Evolutionary conservation across 176 grass and related monocot genomes (phyloP), one percentile per base, ranked within the genome.

Genomic region (Pontederia paniculata): DNA sequence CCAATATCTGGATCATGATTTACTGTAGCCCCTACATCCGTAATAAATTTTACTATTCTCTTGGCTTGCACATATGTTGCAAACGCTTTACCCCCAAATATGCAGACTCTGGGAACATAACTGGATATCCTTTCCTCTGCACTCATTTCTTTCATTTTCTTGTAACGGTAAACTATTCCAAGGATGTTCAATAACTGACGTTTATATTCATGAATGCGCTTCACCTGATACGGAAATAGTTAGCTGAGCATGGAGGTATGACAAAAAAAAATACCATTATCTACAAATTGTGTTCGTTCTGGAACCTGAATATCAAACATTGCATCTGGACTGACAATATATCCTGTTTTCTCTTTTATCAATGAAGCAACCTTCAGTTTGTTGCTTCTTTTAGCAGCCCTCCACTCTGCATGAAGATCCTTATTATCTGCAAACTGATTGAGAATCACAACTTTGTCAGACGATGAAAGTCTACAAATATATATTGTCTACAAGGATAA

Each of bases 31-130:
- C 76, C 93, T 45, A 98, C 93, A 73, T 98, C 93, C 67, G 78
- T 88, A 44, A 98, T 88, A 67, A 98, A 91, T 78, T 98, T 98
- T 50, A 98, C 87, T 17, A 91, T 98, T 69, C 93, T 82, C 71
- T 98, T 98, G 60, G 93, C 93, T 66, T 91, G 93, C 70, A 88
- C 54, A 63, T 98, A 98, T 74, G 93, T 98, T 23, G 93, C 83
- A 77, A 98, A 98, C 69, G 93, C 86, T 91, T 91, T 98, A 44
- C 93, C 93, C 50, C 93, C 93, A 75, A 98, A 98, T 84, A 98
- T 88, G 66, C 87, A 98, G 31, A 98, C 87, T 75, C 87, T 81
- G 23, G 93, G 83, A 61, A 82, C 87, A 82, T 84, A 97, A 28
- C 66, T 91, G 13, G 75, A 59, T 60, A 56, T 23, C 72, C 93